phyloP scores from a whole-genome alignment of 139 green algal genomes.

The Chlorella sp. region DNA sequence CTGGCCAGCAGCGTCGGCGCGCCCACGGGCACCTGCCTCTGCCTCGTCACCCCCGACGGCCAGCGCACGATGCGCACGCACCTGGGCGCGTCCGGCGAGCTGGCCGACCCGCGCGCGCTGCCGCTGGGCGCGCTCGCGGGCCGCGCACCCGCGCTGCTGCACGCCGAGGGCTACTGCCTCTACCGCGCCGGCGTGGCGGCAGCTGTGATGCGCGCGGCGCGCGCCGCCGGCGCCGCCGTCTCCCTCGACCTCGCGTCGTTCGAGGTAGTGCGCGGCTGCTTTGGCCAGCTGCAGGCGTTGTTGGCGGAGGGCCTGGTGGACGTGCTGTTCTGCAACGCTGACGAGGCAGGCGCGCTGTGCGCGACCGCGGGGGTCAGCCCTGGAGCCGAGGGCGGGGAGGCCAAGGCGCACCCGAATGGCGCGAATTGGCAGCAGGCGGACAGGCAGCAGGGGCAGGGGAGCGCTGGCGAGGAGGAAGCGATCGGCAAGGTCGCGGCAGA shows the following conservation, averaged over 20 bases:
- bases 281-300: slow-evolving; percentile 45
- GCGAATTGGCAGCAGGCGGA: no score
- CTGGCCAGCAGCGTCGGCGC: slow-evolving; percentile 18
- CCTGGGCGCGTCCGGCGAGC: slow-evolving; percentile 73
- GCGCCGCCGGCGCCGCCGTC: slow-evolving; percentile 26
- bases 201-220: slow-evolving; percentile 33
- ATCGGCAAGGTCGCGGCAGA: no score
- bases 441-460: no score
- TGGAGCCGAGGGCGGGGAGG: no score
- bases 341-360: slow-evolving; percentile 70
- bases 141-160: slow-evolving; percentile 47
- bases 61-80: slow-evolving; percentile 93
- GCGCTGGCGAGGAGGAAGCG: no score
- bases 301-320: slow-evolving; percentile 69
- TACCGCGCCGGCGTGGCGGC: slow-evolving; percentile 52
- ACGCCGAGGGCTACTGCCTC: slow-evolving; percentile 85
- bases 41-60: slow-evolving; percentile 77
- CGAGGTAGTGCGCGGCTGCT: slow-evolving; percentile 66
- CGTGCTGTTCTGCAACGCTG: slow-evolving; percentile 85
- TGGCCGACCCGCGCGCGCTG: slow-evolving; percentile 46
- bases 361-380: neutral
- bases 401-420: no score
- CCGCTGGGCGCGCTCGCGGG: slow-evolving; percentile 32
- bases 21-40: slow-evolving; percentile 64
- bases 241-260: slow-evolving; percentile 87